Percentiles rank a stretch among this genome's conserved stretches.
These are phyloP conservation scores for Batkoa obscura DNA, from an alignment of 371 early-diverging fungal genomes.

Conservation along the genomic window DNA sequence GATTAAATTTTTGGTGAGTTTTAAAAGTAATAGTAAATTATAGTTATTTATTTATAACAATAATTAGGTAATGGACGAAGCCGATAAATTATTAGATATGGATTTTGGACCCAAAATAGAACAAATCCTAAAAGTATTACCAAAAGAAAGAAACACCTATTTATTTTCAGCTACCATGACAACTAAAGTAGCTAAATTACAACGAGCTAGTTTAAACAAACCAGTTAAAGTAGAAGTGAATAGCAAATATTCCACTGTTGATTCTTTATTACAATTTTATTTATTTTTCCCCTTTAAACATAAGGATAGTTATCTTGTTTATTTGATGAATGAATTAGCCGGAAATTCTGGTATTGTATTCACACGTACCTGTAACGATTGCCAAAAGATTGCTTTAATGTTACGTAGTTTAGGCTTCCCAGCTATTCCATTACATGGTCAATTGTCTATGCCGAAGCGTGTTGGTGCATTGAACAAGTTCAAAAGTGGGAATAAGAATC, in stretches of 20 bases:
- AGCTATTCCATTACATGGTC: conserved; percentile 87
- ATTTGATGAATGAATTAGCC: conserved; percentile 77
- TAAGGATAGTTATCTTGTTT: conserved; percentile 86
- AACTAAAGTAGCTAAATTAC: conserved; percentile 83
- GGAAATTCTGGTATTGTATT: conserved; percentile 84
- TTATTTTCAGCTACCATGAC: conserved; percentile 97
- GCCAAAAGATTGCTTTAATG: conserved; percentile 66
- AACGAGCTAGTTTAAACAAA: conserved; percentile 74
- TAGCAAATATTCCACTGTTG: conserved; percentile 81
- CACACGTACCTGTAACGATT: conserved; percentile 69
- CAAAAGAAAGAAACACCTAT: conserved; percentile 79
- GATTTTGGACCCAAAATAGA: conserved; percentile 95
- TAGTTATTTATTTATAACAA: conserved; percentile 6
- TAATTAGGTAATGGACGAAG: conserved; percentile 84
- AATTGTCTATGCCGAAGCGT: conserved; percentile 81
- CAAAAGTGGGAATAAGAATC: conserved; percentile 63
- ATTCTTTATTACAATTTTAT: conserved; percentile 83
- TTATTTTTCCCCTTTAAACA: conserved; percentile 87
- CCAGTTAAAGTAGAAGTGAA: conserved; percentile 87
- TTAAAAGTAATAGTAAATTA: conserved; percentile 8
- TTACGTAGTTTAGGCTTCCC: conserved; percentile 79
- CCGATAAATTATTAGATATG: conserved; percentile 91
- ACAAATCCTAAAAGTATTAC: conserved; percentile 80
- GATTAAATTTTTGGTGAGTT: conserved; percentile 57
- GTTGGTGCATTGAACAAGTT: conserved; percentile 79